Evolutionary conservation across 805 yeast species (phyloP).

Genomic region (Saccharomycopsis olivae): DNA sequence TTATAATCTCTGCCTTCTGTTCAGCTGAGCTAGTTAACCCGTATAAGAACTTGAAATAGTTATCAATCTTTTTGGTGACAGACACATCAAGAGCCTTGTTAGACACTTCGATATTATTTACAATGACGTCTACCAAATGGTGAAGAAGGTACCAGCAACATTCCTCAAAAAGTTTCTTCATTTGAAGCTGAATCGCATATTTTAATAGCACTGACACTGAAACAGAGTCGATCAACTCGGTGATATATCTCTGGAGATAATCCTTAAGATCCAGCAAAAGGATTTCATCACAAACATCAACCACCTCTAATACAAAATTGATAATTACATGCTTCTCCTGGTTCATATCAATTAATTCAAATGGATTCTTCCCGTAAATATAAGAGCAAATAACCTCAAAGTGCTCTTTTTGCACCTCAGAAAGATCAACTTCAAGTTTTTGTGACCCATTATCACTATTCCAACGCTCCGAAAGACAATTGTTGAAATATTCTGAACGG

Average conservation of each 20-base stretch:
- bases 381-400: conserved; percentile 43
- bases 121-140: conserved; percentile 52
- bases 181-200: conserved; percentile 40
- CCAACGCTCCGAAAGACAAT: conserved; percentile 51
- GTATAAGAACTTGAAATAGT: conserved; percentile 28
- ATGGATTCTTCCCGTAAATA: conserved; percentile 44
- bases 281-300: conserved; percentile 54
- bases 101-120: conserved; percentile 29
- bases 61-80: conserved; percentile 23
- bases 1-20: not conserved
- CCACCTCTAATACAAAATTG: conserved; percentile 43
- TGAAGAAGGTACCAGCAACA: conserved; percentile 60
- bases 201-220: conserved; percentile 48
- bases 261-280: conserved; percentile 48
- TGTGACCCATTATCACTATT: conserved; percentile 8
- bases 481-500: conserved; percentile 55
- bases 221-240: conserved; percentile 45
- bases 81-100: conserved; percentile 25
- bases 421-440: conserved; percentile 29
- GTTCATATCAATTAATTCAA: conserved; percentile 27
- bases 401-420: conserved; percentile 27
- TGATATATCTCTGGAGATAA: conserved; percentile 48
- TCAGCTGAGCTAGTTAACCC: conserved; percentile 16
- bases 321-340: conserved; percentile 31
- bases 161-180: conserved; percentile 43